These are phyloP conservation scores for Phytophthora multivora DNA, from an alignment of 352 stramenopile species.

Conservation along the genomic window DNA sequence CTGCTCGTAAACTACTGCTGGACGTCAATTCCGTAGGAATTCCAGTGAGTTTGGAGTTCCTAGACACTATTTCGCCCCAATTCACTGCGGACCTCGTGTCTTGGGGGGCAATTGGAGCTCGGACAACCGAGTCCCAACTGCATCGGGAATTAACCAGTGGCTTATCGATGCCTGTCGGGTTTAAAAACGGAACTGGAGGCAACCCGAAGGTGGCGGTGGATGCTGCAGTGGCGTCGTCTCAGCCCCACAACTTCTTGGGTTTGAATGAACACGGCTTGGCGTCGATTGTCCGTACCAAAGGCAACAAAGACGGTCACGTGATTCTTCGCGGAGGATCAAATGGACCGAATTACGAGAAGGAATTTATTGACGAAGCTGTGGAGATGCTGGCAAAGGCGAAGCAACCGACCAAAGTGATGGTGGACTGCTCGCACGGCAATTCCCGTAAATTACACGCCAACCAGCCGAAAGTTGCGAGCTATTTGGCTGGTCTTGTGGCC, in stretches of 20 bases:
- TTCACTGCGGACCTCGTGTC: conserved; percentile 81
- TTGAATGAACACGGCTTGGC: conserved; percentile 83
- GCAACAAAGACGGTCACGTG: conserved; percentile 86
- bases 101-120: conserved; percentile 84
- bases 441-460: conserved; percentile 85
- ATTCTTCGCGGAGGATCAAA: conserved; percentile 77
- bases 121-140: conserved; percentile 86
- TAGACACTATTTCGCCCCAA: conserved; percentile 86
- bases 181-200: conserved; percentile 87
- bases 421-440: conserved; percentile 91
- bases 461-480: conserved; percentile 76
- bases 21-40: conserved; percentile 83
- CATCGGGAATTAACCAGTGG: conserved; percentile 83
- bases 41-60: conserved; percentile 77
- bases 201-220: conserved; percentile 86
- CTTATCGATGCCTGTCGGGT: conserved; percentile 83
- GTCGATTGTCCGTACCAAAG: conserved; percentile 85
- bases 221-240: conserved; percentile 64
- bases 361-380: conserved; percentile 68
- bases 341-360: conserved; percentile 82
- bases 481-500: conserved; percentile 68
- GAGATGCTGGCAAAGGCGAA: conserved; percentile 66
- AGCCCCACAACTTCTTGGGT: conserved; percentile 83
- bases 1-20: conserved; percentile 82
- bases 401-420: conserved; percentile 80